Conservation (phyloP, 2,329 filamentous ascomycete species). For the Penicillium brevicompactum region DNA sequence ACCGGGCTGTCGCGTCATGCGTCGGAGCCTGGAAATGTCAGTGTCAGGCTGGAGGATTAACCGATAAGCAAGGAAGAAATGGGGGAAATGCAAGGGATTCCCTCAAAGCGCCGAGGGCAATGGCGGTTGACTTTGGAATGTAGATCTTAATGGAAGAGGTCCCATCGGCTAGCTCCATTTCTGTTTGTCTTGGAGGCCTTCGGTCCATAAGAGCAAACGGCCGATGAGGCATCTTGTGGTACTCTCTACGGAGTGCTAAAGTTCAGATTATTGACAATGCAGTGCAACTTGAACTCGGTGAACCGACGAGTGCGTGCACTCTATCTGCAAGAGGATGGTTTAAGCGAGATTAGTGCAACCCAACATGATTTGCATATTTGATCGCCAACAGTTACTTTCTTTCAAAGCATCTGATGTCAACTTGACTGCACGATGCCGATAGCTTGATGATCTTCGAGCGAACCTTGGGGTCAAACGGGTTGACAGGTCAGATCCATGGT, state of each 20-base stretch:
- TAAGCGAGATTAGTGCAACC: slow-evolving; percentile 11
- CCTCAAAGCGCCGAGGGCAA: slow-evolving; percentile 13
- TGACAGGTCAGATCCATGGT: slow-evolving; percentile 21
- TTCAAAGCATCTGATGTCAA: not conserved
- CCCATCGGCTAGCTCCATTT: not conserved
- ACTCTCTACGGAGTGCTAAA: not conserved
- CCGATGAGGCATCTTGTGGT: not conserved
- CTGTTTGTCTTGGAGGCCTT: not conserved
- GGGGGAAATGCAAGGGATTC: slow-evolving; percentile 20
- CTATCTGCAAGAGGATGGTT: slow-evolving; percentile 1
- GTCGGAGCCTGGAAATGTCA: slow-evolving; percentile 16
- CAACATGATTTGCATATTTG: not conserved
- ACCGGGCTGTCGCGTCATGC: slow-evolving; percentile 16
- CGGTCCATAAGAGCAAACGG: not conserved
- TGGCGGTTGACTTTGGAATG: slow-evolving; percentile 27
- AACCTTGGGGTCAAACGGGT: not conserved
- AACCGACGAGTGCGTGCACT: not conserved
- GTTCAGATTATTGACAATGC: not conserved
- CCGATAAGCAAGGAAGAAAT: slow-evolving; percentile 25
- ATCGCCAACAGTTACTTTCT: not conserved
- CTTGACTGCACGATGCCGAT: slow-evolving; percentile 12
- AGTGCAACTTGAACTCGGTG: not conserved
- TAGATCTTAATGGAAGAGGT: slow-evolving; percentile 15
- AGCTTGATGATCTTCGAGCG: slow-evolving; percentile 10
- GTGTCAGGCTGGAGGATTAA: slow-evolving; percentile 9